Evolutionary conservation across 257 asterid genomes (phyloP), one percentile per base, ranked within the genome.

Genomic region (Osmanthus fragrans): DNA sequence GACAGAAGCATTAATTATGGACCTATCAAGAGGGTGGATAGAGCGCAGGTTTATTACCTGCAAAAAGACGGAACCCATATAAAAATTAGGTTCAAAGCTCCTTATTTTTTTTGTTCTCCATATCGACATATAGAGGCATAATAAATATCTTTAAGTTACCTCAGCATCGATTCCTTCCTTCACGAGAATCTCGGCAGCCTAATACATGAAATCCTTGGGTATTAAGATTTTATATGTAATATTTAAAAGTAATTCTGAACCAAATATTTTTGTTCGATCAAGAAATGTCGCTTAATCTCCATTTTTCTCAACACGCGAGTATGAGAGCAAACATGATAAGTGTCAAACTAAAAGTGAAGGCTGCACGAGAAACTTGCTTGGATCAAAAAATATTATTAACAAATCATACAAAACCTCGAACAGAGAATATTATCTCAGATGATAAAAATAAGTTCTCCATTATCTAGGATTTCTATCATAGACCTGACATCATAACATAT

Each of bases 21-120:
- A 74, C 77, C 85, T 82, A 79, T 86, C 90, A 33, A 86, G 85
- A 12, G 90, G 90, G 64, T 88, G 79, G 74, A 86, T 86, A 9
- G 90, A 84, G 42, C 88, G 86, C 78, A 86, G 76, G 76, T 86
- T 86, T 73, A 86, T 82, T 9, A 86, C 84, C 88, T 86, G 71
- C 33, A 77, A 47, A 47, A 16, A 34, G 58, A 47, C 21, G 21
- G 58, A 15, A 15, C n/a, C 7, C 58, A 47, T 3, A 15, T 47
- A 47, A 47, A 47, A 15, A 34, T 47, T 13, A 47, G 56, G n/a
- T 47, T 16, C 15, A 47, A 47, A 15, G 56, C 56, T 47, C 56
- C n/a, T 15, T 47, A 15, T 5, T 4, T 34, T 34, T 39, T 39
- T 39, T 1, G 56, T 2, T 47, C 58, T 47, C 58, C 58, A 47